Base-by-base conservation (phyloP, 148 eudicot species). In the Heliosperma pusillum region DNA sequence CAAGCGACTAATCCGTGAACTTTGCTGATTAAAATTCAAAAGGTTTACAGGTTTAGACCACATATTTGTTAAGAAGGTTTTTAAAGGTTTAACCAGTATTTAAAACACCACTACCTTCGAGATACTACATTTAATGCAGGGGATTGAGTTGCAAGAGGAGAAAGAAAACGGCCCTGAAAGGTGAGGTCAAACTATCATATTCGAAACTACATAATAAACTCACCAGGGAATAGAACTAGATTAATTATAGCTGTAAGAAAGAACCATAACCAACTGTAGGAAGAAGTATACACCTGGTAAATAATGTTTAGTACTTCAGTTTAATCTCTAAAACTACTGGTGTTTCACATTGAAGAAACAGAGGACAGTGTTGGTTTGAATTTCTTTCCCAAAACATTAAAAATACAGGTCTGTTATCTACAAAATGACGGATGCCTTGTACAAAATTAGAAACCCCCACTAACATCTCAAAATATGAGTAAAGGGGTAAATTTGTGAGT, bases 61-160 rank as follows among this genome's bases (percentile, higher is more conserved):
- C 55, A 71, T n/a, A 16, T 24, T 33, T 9, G 26, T 71, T 53
- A 55, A 26, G 25, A 61, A 24, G 42, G 25, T 10, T 36, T 36
- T 36, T 36, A n/a, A 71, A 70, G 59, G 19, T 12, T 65, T 3
- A 68, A 58, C 71, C 66, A 44, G 13, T 53, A 81, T 81, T 55
- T 69, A 8, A 40, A 56, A 67, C 60, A 20, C 19, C 17, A 16
- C 19, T 53, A 95, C 98, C 98, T 95, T 82, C 91, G 87, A 69
- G 93, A 88, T 30, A 95, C 98, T 26, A 86, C 96, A 85, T 92
- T 95, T 70, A 95, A 80, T 64, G 90, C 93, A n/a, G 96, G 93
- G 42, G 98, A 95, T 69, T 85, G 89, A 29, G 97, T 90, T 77
- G 70, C 85, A 42, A 95, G 88, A 47, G 98, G 87, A 78, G 97